Base-by-base conservation (phyloP, 352 stramenopile species). In the Blastocystis sp. region DNA sequence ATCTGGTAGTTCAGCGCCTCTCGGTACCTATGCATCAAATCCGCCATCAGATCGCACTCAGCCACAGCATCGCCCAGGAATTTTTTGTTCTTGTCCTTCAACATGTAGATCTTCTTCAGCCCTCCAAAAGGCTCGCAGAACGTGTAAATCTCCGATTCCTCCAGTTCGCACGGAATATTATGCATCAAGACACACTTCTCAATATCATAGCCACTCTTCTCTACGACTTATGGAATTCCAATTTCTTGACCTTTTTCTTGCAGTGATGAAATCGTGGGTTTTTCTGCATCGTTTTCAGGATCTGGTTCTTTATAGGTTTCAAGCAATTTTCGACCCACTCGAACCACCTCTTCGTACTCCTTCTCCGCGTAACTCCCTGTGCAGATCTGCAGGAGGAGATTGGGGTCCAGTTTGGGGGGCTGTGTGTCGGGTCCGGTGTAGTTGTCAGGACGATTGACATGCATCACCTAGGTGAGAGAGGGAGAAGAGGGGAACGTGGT, bases 141-240 rank as follows among this genome's bases (percentile, higher is more conserved):
- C 23, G 39, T 75, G 29, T 50, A 26, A n/a, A 87, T 87, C 53
- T 87, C 76, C 39, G 63, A 26, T 39, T 70, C 76, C 41, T 70
- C 53, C 41, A 87, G 43, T 23, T 87, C 76, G n/a, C 26, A 11
- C 29, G 76, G 76, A 26, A 87, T 87, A 26, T 87, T 87, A n/a
- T 87, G 76, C 18, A 87, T 87, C 76, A 87, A 39, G n/a, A 87
- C 63, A 45, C 76, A 87, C 63, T 87, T 87, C 26, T 34, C 34
- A 4, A 87, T 34, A 47, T 87, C 76, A 20, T 87, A 87, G 4
- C 59, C 59, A 15, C 23, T n/a, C 39, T 87, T 87, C 53, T 43
- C 76, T 87, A 77, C 18, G 1, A n/a, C 23, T 87, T 23, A 77
- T 39, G n/a, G 8, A 3, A 15, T 26, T 18, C n/a, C 7, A 3